A percentile compares a stretch with the other conserved stretches of the same genome.
Conservation (phyloP, 495 filamentous ascomycete genomes). For the Rhizodiscina lignyota region DNA sequence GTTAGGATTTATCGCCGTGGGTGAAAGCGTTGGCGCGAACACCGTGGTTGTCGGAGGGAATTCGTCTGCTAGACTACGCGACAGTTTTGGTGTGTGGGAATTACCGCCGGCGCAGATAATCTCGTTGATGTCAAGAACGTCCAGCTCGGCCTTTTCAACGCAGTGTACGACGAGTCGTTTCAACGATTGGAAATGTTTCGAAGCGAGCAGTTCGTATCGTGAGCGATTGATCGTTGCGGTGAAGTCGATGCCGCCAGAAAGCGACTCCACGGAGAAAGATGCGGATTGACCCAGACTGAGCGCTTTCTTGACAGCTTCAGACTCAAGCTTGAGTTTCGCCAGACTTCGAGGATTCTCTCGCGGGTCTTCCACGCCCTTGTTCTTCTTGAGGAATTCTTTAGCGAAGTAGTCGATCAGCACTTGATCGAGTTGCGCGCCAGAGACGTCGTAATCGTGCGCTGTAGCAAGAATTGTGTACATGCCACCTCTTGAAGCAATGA, state of each 20-base stretch:
- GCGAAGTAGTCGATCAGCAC: slow-evolving; percentile 90
- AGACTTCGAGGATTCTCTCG: slow-evolving; percentile 61
- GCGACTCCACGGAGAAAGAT: slow-evolving; percentile 74
- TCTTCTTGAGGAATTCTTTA: slow-evolving; percentile 95
- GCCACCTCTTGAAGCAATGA: slow-evolving; percentile 78
- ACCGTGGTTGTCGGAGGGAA: slow-evolving; percentile 70
- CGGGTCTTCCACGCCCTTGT: slow-evolving; percentile 58
- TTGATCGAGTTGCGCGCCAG: slow-evolving; percentile 67
- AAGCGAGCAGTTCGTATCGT: slow-evolving; percentile 77
- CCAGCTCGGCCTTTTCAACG: slow-evolving; percentile 81
- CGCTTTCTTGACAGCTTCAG: slow-evolving; percentile 78
- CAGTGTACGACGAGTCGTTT: slow-evolving; percentile 66
- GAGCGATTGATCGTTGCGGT: slow-evolving; percentile 79
- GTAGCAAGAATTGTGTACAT: slow-evolving; percentile 95
- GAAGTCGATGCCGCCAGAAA: slow-evolving; percentile 81
- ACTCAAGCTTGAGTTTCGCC: slow-evolving; percentile 84
- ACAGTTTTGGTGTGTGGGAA: slow-evolving; percentile 87
- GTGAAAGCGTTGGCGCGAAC: slow-evolving; percentile 61
- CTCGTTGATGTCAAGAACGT: slow-evolving; percentile 86
- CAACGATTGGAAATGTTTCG: slow-evolving; percentile 73
- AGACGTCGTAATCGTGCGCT: slow-evolving; percentile 83
- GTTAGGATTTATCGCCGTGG: slow-evolving; percentile 77
- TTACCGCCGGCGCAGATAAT: slow-evolving; percentile 86
- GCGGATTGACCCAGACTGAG: slow-evolving; percentile 76
- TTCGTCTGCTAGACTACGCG: slow-evolving; percentile 50